Evolutionary conservation across 495 filamentous ascomycete genomes (phyloP), one percentile per base, ranked within the genome.

Genomic region (Neurospora intermedia): DNA sequence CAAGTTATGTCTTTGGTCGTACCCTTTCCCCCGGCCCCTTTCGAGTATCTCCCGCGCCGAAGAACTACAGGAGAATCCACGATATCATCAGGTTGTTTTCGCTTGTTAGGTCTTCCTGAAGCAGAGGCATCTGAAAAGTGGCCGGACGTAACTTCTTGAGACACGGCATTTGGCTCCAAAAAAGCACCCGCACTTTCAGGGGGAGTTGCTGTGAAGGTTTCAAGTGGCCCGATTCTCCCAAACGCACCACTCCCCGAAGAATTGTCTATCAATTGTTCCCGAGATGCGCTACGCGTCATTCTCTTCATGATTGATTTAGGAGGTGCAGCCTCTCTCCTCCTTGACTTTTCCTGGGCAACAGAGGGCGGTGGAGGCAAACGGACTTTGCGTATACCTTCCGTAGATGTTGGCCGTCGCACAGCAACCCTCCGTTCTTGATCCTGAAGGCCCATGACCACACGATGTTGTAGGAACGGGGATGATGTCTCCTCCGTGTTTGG

Each of bases 291-390:
- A n/a, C 62, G 72, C 6, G 75, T 74, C 15, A 54, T 69, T 16
- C 75, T 71, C 73, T 84, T 85, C 77, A 85, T 82, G 66, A 85
- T 84, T 3, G 82, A 78, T 70, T 79, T 80, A 23, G 78, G 77
- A 10, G 78, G 78, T 35, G 40, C 7, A 18, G 71, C 71, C 11
- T 75, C 76, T 54, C 83, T 79, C 69, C 84, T 81, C 8, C 76
- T 73, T 16, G 69, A 43, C 70, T 82, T 82, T 77, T 84, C 84
- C 45, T 85, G 78, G 54, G 80, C 76, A 41, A 84, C 69, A 4
- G 83, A 82, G 62, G 79, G 73, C 0, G 81, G 78, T 13, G 54
- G 54, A 38, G 54, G 54, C 27, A 66, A 35, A 66, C 27, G 54
- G 13, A 66, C 54, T 27, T 66, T 66, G 27, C 54, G 54, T 31